Conservation (phyloP, 306 rosid species). For the Malus fusca region DNA sequence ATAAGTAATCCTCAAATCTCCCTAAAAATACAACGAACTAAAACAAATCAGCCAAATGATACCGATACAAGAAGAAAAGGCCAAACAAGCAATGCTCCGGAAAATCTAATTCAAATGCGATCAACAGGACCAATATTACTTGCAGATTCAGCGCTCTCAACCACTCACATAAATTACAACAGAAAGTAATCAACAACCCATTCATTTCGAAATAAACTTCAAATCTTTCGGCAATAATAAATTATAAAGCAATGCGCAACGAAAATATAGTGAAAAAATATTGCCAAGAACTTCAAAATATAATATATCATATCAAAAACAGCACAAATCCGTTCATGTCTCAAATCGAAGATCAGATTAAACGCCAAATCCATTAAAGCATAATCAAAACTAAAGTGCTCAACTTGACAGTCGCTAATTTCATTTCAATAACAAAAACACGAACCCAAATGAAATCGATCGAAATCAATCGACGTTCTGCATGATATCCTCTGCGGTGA, state of each 20-base stretch:
- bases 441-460: not conserved
- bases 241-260: not conserved
- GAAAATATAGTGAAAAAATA: rapidly evolving
- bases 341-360: not conserved
- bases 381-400: not conserved
- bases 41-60: not conserved
- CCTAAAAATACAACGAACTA: not conserved
- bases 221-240: not conserved
- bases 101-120: no score
- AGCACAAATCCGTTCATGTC: not conserved
- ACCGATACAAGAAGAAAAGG: not conserved
- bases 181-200: not conserved
- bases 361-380: not conserved
- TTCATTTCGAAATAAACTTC: not conserved
- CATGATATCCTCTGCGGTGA: not conserved
- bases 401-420: not conserved
- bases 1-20: not conserved
- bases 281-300: not conserved
- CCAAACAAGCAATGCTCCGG: not conserved
- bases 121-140: not conserved
- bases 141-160: not conserved
- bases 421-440: not conserved
- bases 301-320: not conserved
- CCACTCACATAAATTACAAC: no score
- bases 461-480: not conserved